A percentile compares a stretch with the other conserved stretches of the same genome.
Conservation (phyloP, 495 filamentous ascomycete species). For the Penicillium cataractarum region DNA sequence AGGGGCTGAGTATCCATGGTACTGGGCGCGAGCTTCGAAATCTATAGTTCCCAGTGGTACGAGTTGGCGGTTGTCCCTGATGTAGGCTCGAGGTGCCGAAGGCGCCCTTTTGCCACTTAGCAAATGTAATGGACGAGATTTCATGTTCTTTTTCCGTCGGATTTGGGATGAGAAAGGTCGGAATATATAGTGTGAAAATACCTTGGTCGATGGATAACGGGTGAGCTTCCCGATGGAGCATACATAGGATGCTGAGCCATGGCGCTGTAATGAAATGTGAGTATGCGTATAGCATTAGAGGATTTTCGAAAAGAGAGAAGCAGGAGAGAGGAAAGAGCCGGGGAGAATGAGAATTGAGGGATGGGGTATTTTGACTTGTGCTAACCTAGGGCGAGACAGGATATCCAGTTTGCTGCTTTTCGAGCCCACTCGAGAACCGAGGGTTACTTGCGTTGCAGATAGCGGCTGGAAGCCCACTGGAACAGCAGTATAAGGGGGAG, state of each 20-base stretch:
- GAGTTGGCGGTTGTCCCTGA: conserved; percentile 35
- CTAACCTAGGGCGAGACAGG: conserved; percentile 50
- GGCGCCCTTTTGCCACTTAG: conserved; percentile 42
- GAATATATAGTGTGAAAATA: conserved; percentile 32
- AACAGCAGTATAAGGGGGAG: conserved; percentile 35
- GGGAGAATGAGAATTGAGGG: conserved; percentile 8
- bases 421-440: conserved; percentile 39
- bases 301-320: background rate
- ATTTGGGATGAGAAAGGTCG: conserved; percentile 14
- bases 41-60: conserved; percentile 28
- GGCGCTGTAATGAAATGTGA: conserved; percentile 38
- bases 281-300: conserved; percentile 15
- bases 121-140: conserved; percentile 15
- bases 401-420: conserved; percentile 41
- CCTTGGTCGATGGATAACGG: conserved; percentile 50
- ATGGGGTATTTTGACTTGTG: conserved; percentile 25
- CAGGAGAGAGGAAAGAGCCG: background rate
- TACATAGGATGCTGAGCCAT: conserved; percentile 43
- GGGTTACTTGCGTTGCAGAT: conserved; percentile 35
- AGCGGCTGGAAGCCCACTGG: conserved; percentile 40
- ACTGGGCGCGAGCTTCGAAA: conserved; percentile 38
- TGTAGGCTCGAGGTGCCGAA: conserved; percentile 34
- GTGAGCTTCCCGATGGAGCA: conserved; percentile 34
- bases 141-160: conserved; percentile 13
- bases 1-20: conserved; percentile 35